Evolutionary conservation across 2,329 filamentous ascomycete species (phyloP), one percentile per base, ranked within the genome.

Genomic region (Penicillium hesseltinei): DNA sequence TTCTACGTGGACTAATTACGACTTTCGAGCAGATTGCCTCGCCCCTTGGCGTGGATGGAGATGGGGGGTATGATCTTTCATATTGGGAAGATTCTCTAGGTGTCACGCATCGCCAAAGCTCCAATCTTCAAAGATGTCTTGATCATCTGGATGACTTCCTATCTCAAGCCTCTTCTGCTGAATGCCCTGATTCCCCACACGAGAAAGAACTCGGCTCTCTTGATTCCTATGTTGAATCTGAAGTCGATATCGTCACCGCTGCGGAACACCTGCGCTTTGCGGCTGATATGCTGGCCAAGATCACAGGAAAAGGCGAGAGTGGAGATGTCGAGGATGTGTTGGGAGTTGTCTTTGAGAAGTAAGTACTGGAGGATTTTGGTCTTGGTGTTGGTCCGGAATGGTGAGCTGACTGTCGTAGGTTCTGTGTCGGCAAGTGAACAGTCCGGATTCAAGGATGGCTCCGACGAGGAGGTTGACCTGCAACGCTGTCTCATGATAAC

Each of bases 321-420:
- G 90, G 92, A 2, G 93, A 97, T 74, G 91, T 97, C 17, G 93
- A 99, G 72, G 94, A 97, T 71, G 91, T 99, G 8, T 77, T 99
- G 44, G 94, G 94, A 0, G 92, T 99, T 23, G 92, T 99, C 4
- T 99, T 99, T 77, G 93, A 97, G 74, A 97, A 96, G 90, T 96
- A 78, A 81, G 85, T 84, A 40, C 51, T 36, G 43, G 49, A 40
- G 54, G 45, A 36, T 31, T 29, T 29, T 56, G 51, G 21, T 38
- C 27, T 40, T 55, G 33, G 59, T 19, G 5, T 46, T 49, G 46
- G 5, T 60, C 45, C 29, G 31, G 38, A 42, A 45, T 52, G 36
- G 21, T 25, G 36, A 49, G n/a, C 60, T 69, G 46, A 67, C 48
- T 35, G 51, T 57, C 61, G 51, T 64, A 84, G 82, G 60, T 84